phyloP scores from a whole-genome alignment of 306 rosid species.

The Pachyrhizus erosus region DNA sequence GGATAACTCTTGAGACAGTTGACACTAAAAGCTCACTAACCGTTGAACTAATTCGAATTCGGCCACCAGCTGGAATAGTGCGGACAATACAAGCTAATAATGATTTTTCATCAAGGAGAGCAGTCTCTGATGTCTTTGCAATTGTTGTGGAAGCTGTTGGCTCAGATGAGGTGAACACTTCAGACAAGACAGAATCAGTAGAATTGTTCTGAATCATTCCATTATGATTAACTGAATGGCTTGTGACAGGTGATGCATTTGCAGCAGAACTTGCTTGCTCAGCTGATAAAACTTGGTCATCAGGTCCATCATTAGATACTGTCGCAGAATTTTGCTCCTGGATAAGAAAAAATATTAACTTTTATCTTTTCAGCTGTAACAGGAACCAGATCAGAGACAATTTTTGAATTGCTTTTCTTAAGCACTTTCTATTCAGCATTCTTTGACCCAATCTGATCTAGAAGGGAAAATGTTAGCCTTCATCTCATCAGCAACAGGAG shows the following conservation, averaged over 20 bases:
- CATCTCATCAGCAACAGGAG: constrained; percentile 9
- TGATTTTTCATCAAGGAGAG: constrained; percentile 86
- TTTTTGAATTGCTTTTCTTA: neutral
- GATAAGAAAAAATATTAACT: constrained; percentile 35
- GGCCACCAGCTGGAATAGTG: constrained; percentile 95
- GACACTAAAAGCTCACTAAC: constrained; percentile 54
- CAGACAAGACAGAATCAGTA: constrained; percentile 58
- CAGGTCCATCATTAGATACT: constrained; percentile 54
- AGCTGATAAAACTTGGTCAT: constrained; percentile 55
- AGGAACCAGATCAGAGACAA: constrained; percentile 9
- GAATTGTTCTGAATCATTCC: constrained; percentile 53
- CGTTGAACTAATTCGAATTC: constrained; percentile 86
- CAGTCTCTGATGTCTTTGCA: constrained; percentile 59
- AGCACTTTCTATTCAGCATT: neutral
- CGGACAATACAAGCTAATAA: constrained; percentile 89
- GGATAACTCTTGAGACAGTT: too few relatives aligned
- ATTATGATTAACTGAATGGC: constrained; percentile 56
- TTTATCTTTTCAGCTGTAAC: constrained; percentile 12
- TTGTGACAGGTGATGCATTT: constrained; percentile 54
- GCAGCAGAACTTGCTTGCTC: constrained; percentile 61
- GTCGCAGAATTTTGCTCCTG: constrained; percentile 60
- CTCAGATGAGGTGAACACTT: constrained; percentile 62
- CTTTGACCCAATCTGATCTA: constrained; percentile 47
- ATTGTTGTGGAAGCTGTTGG: constrained; percentile 44
- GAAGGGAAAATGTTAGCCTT: constrained; percentile 35